phyloP scores from a whole-genome alignment of 352 stramenopile genomes.

The Pythium biforme region DNA sequence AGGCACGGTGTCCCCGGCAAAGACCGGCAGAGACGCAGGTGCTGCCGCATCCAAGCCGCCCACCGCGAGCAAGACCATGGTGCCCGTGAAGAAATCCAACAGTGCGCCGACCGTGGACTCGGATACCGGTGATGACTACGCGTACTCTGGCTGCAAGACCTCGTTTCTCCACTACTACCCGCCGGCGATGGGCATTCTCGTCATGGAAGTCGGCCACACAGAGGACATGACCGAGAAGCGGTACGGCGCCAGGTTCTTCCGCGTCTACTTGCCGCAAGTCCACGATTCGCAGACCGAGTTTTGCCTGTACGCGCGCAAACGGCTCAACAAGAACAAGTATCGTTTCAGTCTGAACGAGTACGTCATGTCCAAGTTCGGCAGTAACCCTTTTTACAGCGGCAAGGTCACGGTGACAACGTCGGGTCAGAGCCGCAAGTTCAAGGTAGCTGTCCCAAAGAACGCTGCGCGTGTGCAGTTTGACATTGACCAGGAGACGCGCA shows the following conservation, averaged over 20 bases:
- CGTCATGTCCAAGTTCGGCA: conserved; percentile 59
- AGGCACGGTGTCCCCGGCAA: not conserved
- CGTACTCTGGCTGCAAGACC: conserved; percentile 35
- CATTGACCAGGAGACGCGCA: conserved; percentile 71
- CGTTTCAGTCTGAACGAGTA: conserved; percentile 73
- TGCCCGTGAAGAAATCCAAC: conserved; percentile 25
- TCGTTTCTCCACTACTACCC: conserved; percentile 72
- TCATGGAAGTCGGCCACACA: conserved; percentile 60
- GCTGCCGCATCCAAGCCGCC: not conserved
- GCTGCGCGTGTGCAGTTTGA: conserved; percentile 54
- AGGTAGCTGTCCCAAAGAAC: conserved; percentile 46
- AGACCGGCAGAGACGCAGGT: not conserved
- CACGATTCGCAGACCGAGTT: conserved; percentile 68
- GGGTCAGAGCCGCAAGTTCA: conserved; percentile 49
- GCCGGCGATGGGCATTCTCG: conserved; percentile 47
- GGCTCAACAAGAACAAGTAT: conserved; percentile 72
- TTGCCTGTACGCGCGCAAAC: conserved; percentile 75
- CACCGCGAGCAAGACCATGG: not conserved
- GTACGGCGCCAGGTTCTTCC: conserved; percentile 72
- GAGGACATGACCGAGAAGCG: conserved; percentile 47
- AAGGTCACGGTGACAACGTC: conserved; percentile 57
- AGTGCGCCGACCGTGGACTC: conserved; percentile 25
- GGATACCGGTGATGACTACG: conserved; percentile 36
- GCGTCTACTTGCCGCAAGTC: conserved; percentile 74
- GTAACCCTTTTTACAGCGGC: conserved; percentile 56